Conservation (phyloP, 139 green algal genomes). For the Chlorella sp. region DNA sequence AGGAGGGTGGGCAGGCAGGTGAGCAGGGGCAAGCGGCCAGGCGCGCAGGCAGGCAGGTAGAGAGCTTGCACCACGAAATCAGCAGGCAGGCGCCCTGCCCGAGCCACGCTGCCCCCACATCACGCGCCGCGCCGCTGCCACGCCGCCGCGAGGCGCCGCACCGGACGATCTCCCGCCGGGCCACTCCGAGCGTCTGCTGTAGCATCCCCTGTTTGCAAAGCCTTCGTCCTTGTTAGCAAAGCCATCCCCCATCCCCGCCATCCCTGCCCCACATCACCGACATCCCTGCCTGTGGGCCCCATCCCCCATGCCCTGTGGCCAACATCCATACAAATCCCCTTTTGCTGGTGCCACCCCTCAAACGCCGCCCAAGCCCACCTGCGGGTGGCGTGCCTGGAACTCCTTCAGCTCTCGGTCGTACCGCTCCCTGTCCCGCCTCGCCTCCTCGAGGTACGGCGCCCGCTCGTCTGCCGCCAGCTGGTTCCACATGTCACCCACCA, state of each 20-base stretch:
- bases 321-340: too few relatives aligned
- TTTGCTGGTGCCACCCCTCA: too few relatives aligned
- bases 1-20: too few relatives aligned
- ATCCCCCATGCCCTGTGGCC: too few relatives aligned
- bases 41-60: neutral
- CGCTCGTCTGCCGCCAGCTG: neutral
- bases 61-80: neutral
- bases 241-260: too few relatives aligned
- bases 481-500: constrained; percentile 20
- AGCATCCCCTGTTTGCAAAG: too few relatives aligned
- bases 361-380: neutral
- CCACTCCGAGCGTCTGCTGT: too few relatives aligned
- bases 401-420: neutral
- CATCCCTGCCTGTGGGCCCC: too few relatives aligned
- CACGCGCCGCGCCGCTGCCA: neutral
- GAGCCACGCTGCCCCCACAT: neutral
- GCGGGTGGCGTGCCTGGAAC: neutral
- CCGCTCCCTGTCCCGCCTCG: constrained; percentile 20
- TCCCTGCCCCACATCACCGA: too few relatives aligned
- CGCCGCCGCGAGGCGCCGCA: neutral
- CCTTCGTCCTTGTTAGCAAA: too few relatives aligned
- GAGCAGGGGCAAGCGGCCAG: too few relatives aligned
- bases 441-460: constrained; percentile 5
- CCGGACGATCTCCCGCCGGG: too few relatives aligned
- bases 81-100: neutral